phyloP scores from a whole-genome alignment of 768 basidiomycete genomes.

The Dentipellis fragilis region DNA sequence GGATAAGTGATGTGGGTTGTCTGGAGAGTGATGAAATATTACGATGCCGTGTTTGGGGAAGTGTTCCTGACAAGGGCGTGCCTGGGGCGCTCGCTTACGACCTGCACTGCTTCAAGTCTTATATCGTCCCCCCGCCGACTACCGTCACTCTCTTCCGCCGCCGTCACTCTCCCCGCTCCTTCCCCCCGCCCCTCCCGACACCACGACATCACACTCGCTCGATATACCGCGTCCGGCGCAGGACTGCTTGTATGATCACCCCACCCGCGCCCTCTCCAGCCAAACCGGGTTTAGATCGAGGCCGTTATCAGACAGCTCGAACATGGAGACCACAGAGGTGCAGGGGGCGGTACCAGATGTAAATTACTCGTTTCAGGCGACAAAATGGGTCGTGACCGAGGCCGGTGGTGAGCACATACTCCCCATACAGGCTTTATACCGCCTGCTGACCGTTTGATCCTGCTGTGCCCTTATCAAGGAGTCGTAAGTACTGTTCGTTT shows the following conservation, averaged over 20 bases:
- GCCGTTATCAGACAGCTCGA: neutral
- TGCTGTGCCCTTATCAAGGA: neutral
- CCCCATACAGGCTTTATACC: too few relatives aligned
- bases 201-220: neutral
- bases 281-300: neutral
- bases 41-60: too few relatives aligned
- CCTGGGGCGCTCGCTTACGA: too few relatives aligned
- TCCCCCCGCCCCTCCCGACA: neutral
- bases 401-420: conserved; percentile 2
- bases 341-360: neutral
- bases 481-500: conserved; percentile 7
- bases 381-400: conserved; percentile 12
- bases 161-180: neutral
- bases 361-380: conserved; percentile 2
- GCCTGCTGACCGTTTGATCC: neutral
- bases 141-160: neutral
- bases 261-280: neutral
- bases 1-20: too few relatives aligned
- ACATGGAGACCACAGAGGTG: neutral
- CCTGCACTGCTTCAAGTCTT: too few relatives aligned
- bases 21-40: too few relatives aligned
- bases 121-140: neutral
- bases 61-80: too few relatives aligned
- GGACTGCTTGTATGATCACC: neutral
- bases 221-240: too few relatives aligned